A percentile compares a stretch with the other conserved stretches of the same genome.
Evolutionary conservation across 176 grass and related monocot species (phyloP).

Genomic region (Urochloa ruziziensis): DNA sequence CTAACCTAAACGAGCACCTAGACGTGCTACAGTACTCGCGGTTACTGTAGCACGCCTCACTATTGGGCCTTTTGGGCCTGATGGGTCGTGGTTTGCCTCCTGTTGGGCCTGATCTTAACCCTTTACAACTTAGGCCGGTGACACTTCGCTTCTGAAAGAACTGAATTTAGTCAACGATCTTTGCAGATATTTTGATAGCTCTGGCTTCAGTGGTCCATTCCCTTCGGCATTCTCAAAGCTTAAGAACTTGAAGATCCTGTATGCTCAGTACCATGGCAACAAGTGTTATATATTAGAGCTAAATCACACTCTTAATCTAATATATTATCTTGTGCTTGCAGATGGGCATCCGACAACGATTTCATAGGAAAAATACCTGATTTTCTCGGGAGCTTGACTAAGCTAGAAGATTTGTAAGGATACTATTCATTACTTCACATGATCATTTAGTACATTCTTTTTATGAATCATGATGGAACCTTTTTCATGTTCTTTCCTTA

Average conservation of each 20-base stretch:
- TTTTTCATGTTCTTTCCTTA: not conserved
- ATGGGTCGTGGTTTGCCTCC: too few relatives aligned
- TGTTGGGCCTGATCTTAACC: too few relatives aligned
- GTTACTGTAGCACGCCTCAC: too few relatives aligned
- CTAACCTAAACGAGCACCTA: too few relatives aligned
- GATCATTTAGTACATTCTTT: not conserved
- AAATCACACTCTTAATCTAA: not conserved
- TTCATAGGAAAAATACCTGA: constrained; percentile 59
- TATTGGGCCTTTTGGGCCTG: too few relatives aligned
- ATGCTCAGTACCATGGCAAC: not conserved
- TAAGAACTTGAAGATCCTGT: constrained; percentile 45
- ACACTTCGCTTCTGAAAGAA: not conserved
- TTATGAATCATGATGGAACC: not conserved
- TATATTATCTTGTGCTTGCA: constrained; percentile 4
- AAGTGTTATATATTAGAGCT: not conserved
- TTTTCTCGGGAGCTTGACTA: constrained; percentile 44
- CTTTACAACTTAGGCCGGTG: too few relatives aligned
- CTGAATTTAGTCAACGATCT: not conserved
- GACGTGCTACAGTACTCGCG: too few relatives aligned
- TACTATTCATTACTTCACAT: not conserved
- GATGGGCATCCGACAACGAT: constrained; percentile 42
- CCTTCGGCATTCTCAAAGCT: constrained; percentile 62
- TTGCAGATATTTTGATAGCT: constrained; percentile 63
- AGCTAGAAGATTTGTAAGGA: constrained; percentile 27
- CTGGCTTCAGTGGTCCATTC: constrained; percentile 61